Conservation (phyloP, 805 yeast genomes). For the Pichia nanzhaoensis region DNA sequence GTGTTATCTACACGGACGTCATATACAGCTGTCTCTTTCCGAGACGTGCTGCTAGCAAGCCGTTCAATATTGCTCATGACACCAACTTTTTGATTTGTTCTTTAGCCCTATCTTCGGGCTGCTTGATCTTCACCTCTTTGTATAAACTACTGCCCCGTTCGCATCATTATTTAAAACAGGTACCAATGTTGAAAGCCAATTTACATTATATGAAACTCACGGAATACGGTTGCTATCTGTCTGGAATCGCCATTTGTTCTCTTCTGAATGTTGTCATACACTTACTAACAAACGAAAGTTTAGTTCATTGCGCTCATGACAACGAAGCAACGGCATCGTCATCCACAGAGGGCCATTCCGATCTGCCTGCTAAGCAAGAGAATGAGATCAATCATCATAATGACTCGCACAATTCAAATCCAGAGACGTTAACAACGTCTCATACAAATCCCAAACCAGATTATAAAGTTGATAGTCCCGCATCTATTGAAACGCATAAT, state of each 20-base stretch:
- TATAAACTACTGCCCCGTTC: conserved; percentile 74
- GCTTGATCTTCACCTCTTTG: conserved; percentile 71
- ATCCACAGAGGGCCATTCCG: no score
- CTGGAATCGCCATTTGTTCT: conserved; percentile 59
- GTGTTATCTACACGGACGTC: conserved; percentile 55
- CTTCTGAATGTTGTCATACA: conserved; percentile 62
- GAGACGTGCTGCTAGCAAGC: conserved; percentile 31
- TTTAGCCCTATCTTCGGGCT: conserved; percentile 74
- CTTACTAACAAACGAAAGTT: conserved; percentile 66
- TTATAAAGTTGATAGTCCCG: no score
- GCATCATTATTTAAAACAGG: conserved; percentile 34
- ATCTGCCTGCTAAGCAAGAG: no score
- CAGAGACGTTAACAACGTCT: no score
- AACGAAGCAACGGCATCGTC: not conserved
- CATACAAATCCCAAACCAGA: no score
- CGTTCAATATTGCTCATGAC: conserved; percentile 52
- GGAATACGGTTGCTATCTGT: conserved; percentile 32
- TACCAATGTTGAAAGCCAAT: conserved; percentile 23
- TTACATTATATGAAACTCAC: conserved; percentile 33
- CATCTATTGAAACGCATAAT: no score
- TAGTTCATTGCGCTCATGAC: conserved; percentile 80
- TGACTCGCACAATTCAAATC: no score
- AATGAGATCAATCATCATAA: no score
- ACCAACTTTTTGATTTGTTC: conserved; percentile 65
- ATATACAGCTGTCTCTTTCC: conserved; percentile 42